Evolutionary conservation across 1,139 yeast genomes (phyloP).

Genomic region (Debaryomyces nepalensis): DNA sequence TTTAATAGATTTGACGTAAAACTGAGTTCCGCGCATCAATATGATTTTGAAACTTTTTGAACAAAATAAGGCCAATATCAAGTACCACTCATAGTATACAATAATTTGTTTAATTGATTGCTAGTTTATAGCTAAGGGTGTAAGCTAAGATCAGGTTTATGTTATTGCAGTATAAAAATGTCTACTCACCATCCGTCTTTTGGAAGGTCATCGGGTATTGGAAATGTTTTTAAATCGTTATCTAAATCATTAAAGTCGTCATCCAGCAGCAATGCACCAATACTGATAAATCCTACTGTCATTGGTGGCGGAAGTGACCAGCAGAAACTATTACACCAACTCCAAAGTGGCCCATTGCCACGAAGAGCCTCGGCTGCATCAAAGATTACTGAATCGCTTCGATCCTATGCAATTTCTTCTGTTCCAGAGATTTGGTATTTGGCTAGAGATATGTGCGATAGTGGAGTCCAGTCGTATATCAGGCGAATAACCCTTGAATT

Average conservation of each 20-base stretch:
- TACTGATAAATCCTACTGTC: constrained; percentile 57
- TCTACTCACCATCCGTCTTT: constrained; percentile 43
- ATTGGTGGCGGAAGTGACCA: constrained; percentile 66
- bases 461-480: constrained; percentile 42
- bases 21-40: neutral
- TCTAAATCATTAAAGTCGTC: constrained; percentile 42
- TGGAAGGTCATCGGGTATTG: constrained; percentile 41
- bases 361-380: constrained; percentile 54
- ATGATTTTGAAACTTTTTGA: neutral
- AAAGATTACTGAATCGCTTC: constrained; percentile 54
- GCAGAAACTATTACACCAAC: constrained; percentile 46
- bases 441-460: constrained; percentile 58
- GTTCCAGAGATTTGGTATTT: constrained; percentile 80
- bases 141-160: neutral
- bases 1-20: neutral
- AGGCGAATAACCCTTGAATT: constrained; percentile 61
- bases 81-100: neutral
- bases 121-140: constrained; percentile 1
- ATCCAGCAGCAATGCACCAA: constrained; percentile 39
- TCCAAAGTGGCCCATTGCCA: constrained; percentile 42
- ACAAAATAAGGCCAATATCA: neutral
- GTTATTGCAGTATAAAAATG: constrained; percentile 21
- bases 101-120: neutral
- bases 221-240: constrained; percentile 58
- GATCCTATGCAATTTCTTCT: constrained; percentile 58